A percentile compares a stretch with the other conserved stretches of the same genome.
Conservation (phyloP, 306 rosid genomes). For the Astragalus glycyphyllos region DNA sequence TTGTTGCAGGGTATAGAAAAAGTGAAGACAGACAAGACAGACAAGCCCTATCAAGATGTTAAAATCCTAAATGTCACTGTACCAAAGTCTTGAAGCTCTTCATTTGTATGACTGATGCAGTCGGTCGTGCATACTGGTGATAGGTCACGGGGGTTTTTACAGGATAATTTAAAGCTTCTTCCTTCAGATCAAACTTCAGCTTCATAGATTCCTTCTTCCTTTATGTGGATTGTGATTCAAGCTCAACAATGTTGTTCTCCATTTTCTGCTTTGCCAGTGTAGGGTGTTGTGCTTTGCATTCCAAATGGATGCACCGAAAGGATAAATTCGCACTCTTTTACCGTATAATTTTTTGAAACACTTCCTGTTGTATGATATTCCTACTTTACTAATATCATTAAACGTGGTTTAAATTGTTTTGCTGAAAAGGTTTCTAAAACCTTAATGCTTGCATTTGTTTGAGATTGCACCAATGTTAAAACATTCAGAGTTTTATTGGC, state of each 20-base stretch:
- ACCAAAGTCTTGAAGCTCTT: slow-evolving; percentile 74
- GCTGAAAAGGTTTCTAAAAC: slow-evolving; percentile 3
- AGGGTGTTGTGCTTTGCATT: slow-evolving; percentile 7
- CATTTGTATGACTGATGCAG: slow-evolving; percentile 9
- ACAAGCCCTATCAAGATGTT: slow-evolving; percentile 93
- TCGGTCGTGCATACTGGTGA: neutral
- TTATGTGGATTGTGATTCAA: slow-evolving; percentile 13
- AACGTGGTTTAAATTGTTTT: neutral
- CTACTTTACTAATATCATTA: neutral
- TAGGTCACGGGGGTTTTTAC: slow-evolving; percentile 17
- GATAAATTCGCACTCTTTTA: neutral
- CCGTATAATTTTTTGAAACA: neutral
- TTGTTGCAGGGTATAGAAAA: slow-evolving; percentile 83
- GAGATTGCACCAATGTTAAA: too few species aligned
- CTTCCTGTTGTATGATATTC: neutral
- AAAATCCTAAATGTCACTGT: slow-evolving; percentile 92
- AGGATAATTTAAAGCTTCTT: slow-evolving; percentile 22
- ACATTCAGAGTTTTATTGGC: too few species aligned
- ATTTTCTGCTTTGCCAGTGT: slow-evolving; percentile 18
- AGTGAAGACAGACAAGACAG: slow-evolving; percentile 86
- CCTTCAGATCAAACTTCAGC: slow-evolving; percentile 10
- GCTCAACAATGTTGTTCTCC: neutral
- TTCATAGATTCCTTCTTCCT: slow-evolving; percentile 11
- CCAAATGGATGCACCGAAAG: slow-evolving; percentile 2
- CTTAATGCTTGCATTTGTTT: neutral